Evolutionary conservation across 345 rosid genomes (phyloP), one percentile per base, ranked within the genome.

Genomic region (Viola odorata): DNA sequence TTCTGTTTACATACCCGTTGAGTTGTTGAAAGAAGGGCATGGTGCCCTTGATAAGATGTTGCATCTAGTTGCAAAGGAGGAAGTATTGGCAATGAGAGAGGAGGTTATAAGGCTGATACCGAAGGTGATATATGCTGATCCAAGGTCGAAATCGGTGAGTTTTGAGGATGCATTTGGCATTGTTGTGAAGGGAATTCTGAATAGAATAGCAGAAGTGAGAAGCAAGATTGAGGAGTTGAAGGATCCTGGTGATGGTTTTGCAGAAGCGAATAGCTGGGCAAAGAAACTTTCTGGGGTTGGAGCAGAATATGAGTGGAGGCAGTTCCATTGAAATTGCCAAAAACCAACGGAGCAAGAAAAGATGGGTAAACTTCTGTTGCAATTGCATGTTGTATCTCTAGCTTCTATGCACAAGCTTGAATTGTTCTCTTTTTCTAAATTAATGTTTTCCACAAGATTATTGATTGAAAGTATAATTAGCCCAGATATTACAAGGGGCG

Each of bases 131-230:
- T 69, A 69, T 52, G 53, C 57, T 41, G 58, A 63, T 69, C 62
- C 67, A 10, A 58, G n/a, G 53, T 63, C 68, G 4, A 61, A 60
- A 45, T 39, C 13, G 5, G 8, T 11, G 49, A 45, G 7, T 12
- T 8, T 57, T 51, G 68, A 53, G 58, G 73, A 69, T 62, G 73
- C 73, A 62, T 56, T 69, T 36, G 72, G 45, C n/a, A 47, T 61
- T 16, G 50, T 61, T 38, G 23, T 68, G 8, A 61, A 54, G 7
- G 23, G 61, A 2, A 55, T 61, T 9, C 60, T 68, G 12, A 52
- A 49, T n/a, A 61, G 73, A 62, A 15, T 69, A 12, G 62, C 44
- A 40, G 42, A 56, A 7, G 42, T 55, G 44, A 69, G 73, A 37
- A 62, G 16, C 3, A 6, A 54, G 14, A 48, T 37, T 5, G 8